These are phyloP conservation scores for Trichopus zeylanicus DNA, from an alignment of 116 monocot genomes.

Conservation along the genomic window DNA sequence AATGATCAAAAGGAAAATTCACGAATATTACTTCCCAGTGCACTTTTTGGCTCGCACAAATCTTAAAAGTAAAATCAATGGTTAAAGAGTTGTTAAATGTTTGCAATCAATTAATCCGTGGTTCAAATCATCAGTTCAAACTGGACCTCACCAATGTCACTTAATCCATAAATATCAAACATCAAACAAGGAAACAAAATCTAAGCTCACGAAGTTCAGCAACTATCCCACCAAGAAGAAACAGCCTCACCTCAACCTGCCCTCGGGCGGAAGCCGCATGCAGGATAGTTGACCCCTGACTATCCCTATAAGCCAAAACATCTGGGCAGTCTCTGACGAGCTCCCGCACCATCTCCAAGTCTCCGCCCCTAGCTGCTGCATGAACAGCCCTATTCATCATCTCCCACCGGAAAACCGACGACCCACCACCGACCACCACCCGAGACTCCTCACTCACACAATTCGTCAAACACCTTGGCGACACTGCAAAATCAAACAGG, in stretches of 20 bases:
- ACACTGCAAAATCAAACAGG: conserved; percentile 42
- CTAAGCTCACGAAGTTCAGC: no score
- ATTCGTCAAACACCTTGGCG: conserved; percentile 25
- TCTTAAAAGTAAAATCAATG: no score
- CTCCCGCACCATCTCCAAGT: conserved; percentile 58
- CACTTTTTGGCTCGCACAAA: no score
- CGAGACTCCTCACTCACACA: conserved; percentile 7
- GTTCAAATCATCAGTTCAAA: not conserved
- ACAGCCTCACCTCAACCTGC: conserved; percentile 68
- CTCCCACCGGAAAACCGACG: conserved; percentile 45
- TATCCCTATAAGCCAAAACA: conserved; percentile 56
- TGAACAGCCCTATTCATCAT: conserved; percentile 68
- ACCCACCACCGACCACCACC: conserved; percentile 12
- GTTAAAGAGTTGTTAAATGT: no score
- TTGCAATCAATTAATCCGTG: no score
- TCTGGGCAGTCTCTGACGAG: conserved; percentile 35
- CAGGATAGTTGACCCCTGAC: conserved; percentile 65
- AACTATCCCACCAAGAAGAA: not conserved
- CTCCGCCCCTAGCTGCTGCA: conserved; percentile 77
- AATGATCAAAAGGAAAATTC: no score
- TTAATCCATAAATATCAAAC: not conserved
- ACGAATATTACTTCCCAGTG: no score
- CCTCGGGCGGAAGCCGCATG: conserved; percentile 83
- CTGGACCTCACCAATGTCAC: not conserved
- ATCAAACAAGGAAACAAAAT: not conserved